A percentile compares a stretch with the other conserved stretches of the same genome.
phyloP scores from a whole-genome alignment of 768 basidiomycete genomes.

The Macrolepiota fuliginosa region DNA sequence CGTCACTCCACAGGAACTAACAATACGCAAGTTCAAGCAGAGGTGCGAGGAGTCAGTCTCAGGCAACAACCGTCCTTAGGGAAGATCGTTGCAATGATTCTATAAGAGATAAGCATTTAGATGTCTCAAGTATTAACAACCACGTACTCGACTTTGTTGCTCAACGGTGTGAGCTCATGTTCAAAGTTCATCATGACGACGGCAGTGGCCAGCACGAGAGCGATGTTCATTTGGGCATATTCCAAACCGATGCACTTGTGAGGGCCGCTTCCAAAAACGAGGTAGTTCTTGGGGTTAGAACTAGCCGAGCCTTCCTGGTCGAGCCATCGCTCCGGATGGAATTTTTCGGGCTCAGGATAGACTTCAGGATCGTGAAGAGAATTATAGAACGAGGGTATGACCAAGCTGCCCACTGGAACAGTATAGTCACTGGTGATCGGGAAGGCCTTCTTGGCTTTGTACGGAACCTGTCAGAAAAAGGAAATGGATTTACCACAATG shows the following conservation, averaged over 20 bases:
- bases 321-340: slow-evolving; percentile 92
- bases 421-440: slow-evolving; percentile 91
- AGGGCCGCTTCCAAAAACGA: slow-evolving; percentile 93
- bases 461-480: slow-evolving; percentile 70
- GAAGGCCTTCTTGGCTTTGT: slow-evolving; percentile 85
- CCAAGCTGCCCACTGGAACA: slow-evolving; percentile 87
- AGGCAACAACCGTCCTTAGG: slow-evolving; percentile 89
- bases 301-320: slow-evolving; percentile 77
- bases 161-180: slow-evolving; percentile 77
- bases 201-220: slow-evolving; percentile 81
- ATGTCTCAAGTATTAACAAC: background rate
- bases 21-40: slow-evolving; percentile 13
- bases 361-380: slow-evolving; percentile 87
- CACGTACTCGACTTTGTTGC: slow-evolving; percentile 79
- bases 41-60: slow-evolving; percentile 64
- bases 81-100: slow-evolving; percentile 96
- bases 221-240: slow-evolving; percentile 92
- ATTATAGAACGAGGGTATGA: slow-evolving; percentile 92
- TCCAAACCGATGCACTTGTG: slow-evolving; percentile 92
- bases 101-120: slow-evolving; percentile 24
- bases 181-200: slow-evolving; percentile 80
- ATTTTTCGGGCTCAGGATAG: slow-evolving; percentile 82
- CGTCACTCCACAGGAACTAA: background rate
- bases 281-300: slow-evolving; percentile 88
- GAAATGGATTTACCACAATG: slow-evolving; percentile 17